Evolutionary conservation across 2,329 filamentous ascomycete genomes (phyloP).

Genomic region (Penicillium sp.): DNA sequence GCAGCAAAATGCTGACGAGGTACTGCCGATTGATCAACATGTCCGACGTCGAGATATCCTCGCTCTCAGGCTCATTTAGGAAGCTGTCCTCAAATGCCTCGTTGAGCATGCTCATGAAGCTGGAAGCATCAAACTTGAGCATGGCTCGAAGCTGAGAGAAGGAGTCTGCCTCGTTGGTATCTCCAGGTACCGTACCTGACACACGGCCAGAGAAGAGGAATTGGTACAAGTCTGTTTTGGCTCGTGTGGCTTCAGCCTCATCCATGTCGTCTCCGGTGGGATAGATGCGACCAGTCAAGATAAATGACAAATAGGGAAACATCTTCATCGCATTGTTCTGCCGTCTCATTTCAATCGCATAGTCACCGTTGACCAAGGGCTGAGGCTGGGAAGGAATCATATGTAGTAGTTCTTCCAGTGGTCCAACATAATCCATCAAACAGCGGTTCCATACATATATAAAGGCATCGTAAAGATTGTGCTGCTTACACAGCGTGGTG

Average conservation of each 20-base stretch:
- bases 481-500: slow-evolving; percentile 79
- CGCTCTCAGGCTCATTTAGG: slow-evolving; percentile 65
- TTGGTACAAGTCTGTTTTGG: slow-evolving; percentile 83
- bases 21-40: slow-evolving; percentile 81
- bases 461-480: slow-evolving; percentile 86
- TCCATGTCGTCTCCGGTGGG: slow-evolving; percentile 70
- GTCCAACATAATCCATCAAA: slow-evolving; percentile 79
- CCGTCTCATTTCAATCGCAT: slow-evolving; percentile 49
- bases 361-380: slow-evolving; percentile 31
- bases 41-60: slow-evolving; percentile 48
- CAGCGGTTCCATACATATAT: slow-evolving; percentile 96
- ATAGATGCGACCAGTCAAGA: slow-evolving; percentile 81
- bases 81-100: slow-evolving; percentile 95
- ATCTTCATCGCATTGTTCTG: slow-evolving; percentile 70
- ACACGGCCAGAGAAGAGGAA: slow-evolving; percentile 78
- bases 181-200: slow-evolving; percentile 11
- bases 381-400: slow-evolving; percentile 25
- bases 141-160: slow-evolving; percentile 81
- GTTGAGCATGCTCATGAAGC: slow-evolving; percentile 88
- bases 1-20: slow-evolving; percentile 77
- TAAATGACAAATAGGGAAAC: slow-evolving; percentile 89
- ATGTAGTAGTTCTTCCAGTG: slow-evolving; percentile 69
- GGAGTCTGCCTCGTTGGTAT: slow-evolving; percentile 55
- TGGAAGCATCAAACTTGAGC: slow-evolving; percentile 78
- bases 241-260: slow-evolving; percentile 61